Percentiles rank a stretch among this genome's conserved stretches.
Conservation (phyloP, 2,329 filamentous ascomycete species). For the Colletotrichum karsti region DNA sequence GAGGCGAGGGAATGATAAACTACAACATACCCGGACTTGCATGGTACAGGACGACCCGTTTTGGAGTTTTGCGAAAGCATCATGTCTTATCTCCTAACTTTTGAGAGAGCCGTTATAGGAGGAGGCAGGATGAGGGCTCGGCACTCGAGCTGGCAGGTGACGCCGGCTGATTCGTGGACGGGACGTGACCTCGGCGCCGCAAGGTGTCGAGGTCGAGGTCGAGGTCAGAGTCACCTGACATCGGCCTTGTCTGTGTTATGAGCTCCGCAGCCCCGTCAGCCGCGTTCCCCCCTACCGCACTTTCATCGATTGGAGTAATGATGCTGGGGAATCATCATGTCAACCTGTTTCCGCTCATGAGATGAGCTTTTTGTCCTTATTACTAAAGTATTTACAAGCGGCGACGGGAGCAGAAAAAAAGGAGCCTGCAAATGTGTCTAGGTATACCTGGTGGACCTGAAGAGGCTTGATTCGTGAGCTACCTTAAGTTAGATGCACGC, state of each 20-base stretch:
- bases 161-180: not conserved
- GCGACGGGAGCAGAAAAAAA: not conserved
- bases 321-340: not conserved
- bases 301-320: not conserved
- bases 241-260: not conserved
- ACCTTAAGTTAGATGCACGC: not conserved
- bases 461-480: not conserved
- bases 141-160: not conserved
- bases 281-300: not conserved
- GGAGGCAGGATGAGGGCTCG: not conserved
- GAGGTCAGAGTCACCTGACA: conserved; percentile 20
- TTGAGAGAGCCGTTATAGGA: not conserved
- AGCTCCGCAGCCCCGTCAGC: conserved; percentile 11
- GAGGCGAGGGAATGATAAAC: conserved; percentile 31
- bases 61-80: conserved; percentile 30
- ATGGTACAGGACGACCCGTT: conserved; percentile 30
- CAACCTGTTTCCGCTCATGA: not conserved
- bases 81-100: conserved; percentile 15
- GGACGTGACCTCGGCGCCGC: not conserved
- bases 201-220: not conserved
- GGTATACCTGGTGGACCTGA: not conserved
- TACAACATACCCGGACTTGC: conserved; percentile 32
- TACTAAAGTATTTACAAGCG: conserved; percentile 1
- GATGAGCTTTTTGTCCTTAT: not conserved
- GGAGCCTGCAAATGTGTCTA: not conserved